phyloP scores from a whole-genome alignment of 2,329 filamentous ascomycete species.

The Aspergillus pseudoglaucus region DNA sequence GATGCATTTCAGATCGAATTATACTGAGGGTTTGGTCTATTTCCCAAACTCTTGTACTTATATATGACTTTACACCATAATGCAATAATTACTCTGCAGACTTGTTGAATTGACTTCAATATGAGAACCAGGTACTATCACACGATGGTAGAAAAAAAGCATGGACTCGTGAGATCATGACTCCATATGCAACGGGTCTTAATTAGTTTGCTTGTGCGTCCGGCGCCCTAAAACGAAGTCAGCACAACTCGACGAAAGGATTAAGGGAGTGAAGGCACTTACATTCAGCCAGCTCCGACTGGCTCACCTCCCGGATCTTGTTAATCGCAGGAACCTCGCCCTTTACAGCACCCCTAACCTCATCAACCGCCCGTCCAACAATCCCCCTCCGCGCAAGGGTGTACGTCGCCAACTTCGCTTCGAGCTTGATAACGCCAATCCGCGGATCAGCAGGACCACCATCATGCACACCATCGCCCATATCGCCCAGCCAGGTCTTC shows the following conservation, averaged over 20 bases:
- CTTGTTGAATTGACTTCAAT: background rate
- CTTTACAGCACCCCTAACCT: slow-evolving; percentile 68
- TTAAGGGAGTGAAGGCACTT: slow-evolving; percentile 10
- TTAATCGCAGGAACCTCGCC: slow-evolving; percentile 68
- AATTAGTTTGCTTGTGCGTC: slow-evolving; percentile 18
- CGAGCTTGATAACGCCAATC: slow-evolving; percentile 73
- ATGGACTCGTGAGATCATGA: slow-evolving; percentile 1
- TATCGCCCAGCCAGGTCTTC: slow-evolving; percentile 81
- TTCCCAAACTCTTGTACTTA: background rate
- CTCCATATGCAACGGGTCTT: no score
- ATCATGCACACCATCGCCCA: slow-evolving; percentile 76
- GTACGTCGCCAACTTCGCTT: slow-evolving; percentile 66
- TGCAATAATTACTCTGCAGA: background rate
- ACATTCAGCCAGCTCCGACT: slow-evolving; percentile 60
- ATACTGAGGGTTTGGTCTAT: background rate
- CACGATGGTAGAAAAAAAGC: background rate
- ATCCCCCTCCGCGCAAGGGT: slow-evolving; percentile 57
- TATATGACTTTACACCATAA: background rate
- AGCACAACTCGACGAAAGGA: slow-evolving; percentile 1
- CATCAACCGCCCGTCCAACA: slow-evolving; percentile 59
- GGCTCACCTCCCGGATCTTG: slow-evolving; percentile 65
- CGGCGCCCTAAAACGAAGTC: slow-evolving; percentile 22
- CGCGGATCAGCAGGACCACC: slow-evolving; percentile 75
- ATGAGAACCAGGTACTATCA: background rate
- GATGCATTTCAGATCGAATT: background rate